Percentiles rank a stretch among this genome's conserved stretches.
These are phyloP conservation scores for Arachnomyces sp. DNA, from an alignment of 2,329 filamentous ascomycete genomes.

Conservation along the genomic window DNA sequence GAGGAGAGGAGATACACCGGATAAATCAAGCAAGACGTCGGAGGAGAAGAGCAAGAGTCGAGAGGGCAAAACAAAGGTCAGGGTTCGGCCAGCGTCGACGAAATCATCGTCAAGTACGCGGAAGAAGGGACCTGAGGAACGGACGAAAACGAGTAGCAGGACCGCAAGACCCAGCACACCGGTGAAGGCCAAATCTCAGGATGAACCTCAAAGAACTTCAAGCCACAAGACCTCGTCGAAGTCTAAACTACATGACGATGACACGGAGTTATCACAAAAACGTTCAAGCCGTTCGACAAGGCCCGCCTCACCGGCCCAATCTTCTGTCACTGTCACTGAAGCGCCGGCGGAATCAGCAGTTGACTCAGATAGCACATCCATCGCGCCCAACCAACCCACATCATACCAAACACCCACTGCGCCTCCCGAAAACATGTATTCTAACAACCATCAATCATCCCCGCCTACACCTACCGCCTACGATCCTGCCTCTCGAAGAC, in stretches of 20 bases:
- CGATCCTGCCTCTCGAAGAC: slow-evolving; percentile 11
- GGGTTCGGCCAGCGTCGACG: slow-evolving; percentile 29
- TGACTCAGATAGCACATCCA: slow-evolving; percentile 39
- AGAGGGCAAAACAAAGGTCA: slow-evolving; percentile 28
- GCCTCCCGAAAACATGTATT: slow-evolving; percentile 14
- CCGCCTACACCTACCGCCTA: background rate
- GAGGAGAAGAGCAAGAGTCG: slow-evolving; percentile 22
- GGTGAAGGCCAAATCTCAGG: slow-evolving; percentile 28
- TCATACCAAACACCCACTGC: slow-evolving; percentile 20
- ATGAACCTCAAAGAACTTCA: slow-evolving; percentile 27
- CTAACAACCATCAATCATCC: background rate
- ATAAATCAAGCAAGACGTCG: slow-evolving; percentile 21
- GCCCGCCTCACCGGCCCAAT: slow-evolving; percentile 25
- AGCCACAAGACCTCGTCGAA: slow-evolving; percentile 27
- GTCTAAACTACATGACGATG: slow-evolving; percentile 23
- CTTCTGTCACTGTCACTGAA: slow-evolving; percentile 29
- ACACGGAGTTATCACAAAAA: slow-evolving; percentile 24
- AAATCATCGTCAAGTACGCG: slow-evolving; percentile 35
- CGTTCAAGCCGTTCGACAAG: slow-evolving; percentile 23
- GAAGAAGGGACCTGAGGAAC: slow-evolving; percentile 29
- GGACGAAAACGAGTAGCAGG: slow-evolving; percentile 27
- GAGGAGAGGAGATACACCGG: slow-evolving; percentile 27
- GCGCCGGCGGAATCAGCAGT: slow-evolving; percentile 27
- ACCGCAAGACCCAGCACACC: slow-evolving; percentile 22
- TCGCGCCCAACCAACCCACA: slow-evolving; percentile 36